Conservation (phyloP, 2,329 filamentous ascomycete genomes). For the Scleromitrula shiraiana region DNA sequence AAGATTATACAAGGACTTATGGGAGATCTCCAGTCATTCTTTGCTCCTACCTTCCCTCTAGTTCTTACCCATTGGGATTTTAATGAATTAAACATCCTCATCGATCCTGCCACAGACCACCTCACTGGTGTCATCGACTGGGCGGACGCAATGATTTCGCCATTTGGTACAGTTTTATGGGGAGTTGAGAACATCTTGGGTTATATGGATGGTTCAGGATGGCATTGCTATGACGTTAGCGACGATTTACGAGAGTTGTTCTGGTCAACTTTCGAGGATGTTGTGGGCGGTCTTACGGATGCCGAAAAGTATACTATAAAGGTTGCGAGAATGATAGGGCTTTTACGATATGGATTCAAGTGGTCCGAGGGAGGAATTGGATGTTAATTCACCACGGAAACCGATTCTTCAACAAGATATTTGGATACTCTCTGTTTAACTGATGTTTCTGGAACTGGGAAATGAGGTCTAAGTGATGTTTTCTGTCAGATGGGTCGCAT, state of each 20-base stretch:
- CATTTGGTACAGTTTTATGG: conserved; percentile 29
- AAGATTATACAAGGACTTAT: not conserved
- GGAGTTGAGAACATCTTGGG: not conserved
- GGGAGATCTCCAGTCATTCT: not conserved
- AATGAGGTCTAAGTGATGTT: not conserved
- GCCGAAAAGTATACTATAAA: not conserved
- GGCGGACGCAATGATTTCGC: conserved; percentile 34
- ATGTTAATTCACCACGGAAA: too few species aligned
- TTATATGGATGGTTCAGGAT: conserved; percentile 1
- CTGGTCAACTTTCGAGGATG: not conserved
- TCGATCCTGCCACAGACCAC: conserved; percentile 18
- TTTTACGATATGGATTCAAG: too few species aligned
- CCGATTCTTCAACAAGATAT: not conserved
- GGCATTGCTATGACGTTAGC: conserved; percentile 1
- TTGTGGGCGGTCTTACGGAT: not conserved
- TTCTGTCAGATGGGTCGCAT: too few species aligned
- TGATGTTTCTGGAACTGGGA: not conserved
- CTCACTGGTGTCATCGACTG: conserved; percentile 36
- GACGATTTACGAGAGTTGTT: not conserved
- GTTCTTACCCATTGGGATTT: conserved; percentile 1
- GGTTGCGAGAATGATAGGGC: not conserved
- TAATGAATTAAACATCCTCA: not conserved
- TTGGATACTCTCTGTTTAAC: not conserved
- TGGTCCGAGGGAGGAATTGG: too few species aligned
- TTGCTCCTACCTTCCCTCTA: not conserved